Evolutionary conservation across 345 rosid species (phyloP).

Genomic region (Anacardium occidentale): DNA sequence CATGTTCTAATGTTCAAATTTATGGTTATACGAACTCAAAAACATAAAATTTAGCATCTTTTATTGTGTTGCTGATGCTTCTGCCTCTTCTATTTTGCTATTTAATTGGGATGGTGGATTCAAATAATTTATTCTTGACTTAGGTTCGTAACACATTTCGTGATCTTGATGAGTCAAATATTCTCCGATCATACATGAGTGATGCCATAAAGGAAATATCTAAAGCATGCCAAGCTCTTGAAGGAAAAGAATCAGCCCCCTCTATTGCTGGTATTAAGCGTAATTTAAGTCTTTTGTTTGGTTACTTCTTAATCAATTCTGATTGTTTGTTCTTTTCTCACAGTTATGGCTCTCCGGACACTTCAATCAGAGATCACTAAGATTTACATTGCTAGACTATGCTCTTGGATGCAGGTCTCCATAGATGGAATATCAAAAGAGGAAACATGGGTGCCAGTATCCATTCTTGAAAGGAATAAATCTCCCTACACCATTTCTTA

Average conservation of each 20-base stretch:
- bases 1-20: constrained; percentile 1
- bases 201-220: constrained; percentile 81
- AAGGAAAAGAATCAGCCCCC: constrained; percentile 90
- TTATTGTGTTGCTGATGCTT: constrained; percentile 12
- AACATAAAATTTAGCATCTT: background rate
- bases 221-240: constrained; percentile 87
- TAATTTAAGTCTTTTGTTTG: constrained; percentile 28
- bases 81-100: background rate
- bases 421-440: constrained; percentile 72
- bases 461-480: constrained; percentile 86
- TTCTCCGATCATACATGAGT: constrained; percentile 75
- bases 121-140: constrained; percentile 22
- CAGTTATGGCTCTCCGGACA: constrained; percentile 69
- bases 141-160: constrained; percentile 79
- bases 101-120: constrained; percentile 13
- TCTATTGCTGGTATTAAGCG: constrained; percentile 62
- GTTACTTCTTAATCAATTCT: constrained; percentile 26
- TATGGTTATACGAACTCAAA: background rate
- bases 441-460: constrained; percentile 87
- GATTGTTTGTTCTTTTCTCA: constrained; percentile 30
- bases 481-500: constrained; percentile 87
- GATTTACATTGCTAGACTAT: constrained; percentile 78
- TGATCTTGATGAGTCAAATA: constrained; percentile 80
- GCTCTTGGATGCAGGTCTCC: constrained; percentile 92
- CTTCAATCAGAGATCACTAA: constrained; percentile 79